Conservation (phyloP, 495 filamentous ascomycete species). For the Podospora pseudocomata region DNA sequence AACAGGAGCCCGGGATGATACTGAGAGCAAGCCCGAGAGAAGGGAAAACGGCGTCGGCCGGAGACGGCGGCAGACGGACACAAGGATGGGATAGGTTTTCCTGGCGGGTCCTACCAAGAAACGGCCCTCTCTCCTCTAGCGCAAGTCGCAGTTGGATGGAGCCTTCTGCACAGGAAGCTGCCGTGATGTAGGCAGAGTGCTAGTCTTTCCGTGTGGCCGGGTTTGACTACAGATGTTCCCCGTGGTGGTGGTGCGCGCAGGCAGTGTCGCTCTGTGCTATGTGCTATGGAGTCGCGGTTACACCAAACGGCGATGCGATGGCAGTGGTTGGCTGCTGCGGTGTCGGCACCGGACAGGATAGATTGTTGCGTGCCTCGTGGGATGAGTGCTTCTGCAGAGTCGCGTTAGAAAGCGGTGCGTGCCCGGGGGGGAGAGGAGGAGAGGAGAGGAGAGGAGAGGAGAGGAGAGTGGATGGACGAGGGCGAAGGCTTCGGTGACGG, state of each 20-base stretch:
- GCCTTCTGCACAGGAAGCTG: neutral
- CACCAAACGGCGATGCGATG: constrained; percentile 30
- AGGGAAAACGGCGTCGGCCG: constrained; percentile 4
- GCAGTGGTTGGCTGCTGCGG: constrained; percentile 33
- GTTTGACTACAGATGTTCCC: constrained; percentile 22
- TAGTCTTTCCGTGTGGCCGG: constrained; percentile 25
- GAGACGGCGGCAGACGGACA: constrained; percentile 12
- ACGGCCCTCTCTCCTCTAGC: neutral
- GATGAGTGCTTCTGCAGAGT: constrained; percentile 33
- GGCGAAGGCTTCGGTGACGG: neutral
- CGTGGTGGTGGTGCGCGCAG: constrained; percentile 13
- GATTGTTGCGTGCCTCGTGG: constrained; percentile 32
- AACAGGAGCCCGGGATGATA: constrained; percentile 10
- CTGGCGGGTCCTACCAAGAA: constrained; percentile 10
- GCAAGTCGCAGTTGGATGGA: neutral
- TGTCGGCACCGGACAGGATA: constrained; percentile 27
- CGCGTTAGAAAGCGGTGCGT: constrained; percentile 35
- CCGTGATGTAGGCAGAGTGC: constrained; percentile 6
- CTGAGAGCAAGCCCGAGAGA: constrained; percentile 28
- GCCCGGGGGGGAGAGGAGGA: constrained; percentile 1
- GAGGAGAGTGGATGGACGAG: constrained; percentile 15
- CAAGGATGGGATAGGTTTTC: constrained; percentile 17
- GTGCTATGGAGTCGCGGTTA: constrained; percentile 30
- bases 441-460: too few species aligned
- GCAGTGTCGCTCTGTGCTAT: constrained; percentile 28